phyloP scores from a whole-genome alignment of 1,139 yeast species.

The Hemisphaericaspora subhashii region DNA sequence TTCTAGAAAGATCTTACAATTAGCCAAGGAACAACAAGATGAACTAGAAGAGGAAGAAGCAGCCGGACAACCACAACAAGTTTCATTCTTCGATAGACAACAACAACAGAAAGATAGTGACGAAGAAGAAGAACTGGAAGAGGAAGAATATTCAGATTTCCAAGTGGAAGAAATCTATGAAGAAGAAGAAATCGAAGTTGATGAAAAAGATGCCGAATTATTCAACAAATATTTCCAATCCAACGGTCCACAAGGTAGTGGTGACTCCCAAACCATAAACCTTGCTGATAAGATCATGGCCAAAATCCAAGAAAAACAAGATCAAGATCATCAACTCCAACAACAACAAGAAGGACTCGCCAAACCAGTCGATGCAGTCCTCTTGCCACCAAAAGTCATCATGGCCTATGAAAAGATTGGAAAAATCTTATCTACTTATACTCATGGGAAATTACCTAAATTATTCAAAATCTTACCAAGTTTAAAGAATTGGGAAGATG shows the following conservation, averaged over 20 bases:
- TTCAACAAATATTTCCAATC: conserved; percentile 63
- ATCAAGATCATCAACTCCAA: conserved; percentile 27
- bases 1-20: conserved; percentile 80
- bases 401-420: conserved; percentile 94
- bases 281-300: conserved; percentile 92
- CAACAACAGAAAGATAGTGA: conserved; percentile 32
- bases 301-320: conserved; percentile 75
- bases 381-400: conserved; percentile 92
- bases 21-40: conserved; percentile 91
- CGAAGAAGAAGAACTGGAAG: conserved; percentile 36
- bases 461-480: conserved; percentile 93
- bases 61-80: conserved; percentile 5
- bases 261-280: conserved; percentile 63
- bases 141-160: conserved; percentile 52
- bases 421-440: conserved; percentile 81
- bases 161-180: conserved; percentile 43
- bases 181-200: conserved; percentile 62
- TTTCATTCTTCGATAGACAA: conserved; percentile 23
- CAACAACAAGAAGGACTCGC: conserved; percentile 17
- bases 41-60: conserved; percentile 72
- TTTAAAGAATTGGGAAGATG: conserved; percentile 92
- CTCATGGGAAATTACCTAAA: conserved; percentile 94
- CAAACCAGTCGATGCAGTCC: conserved; percentile 54
- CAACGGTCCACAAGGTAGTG: conserved; percentile 28
- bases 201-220: conserved; percentile 69